Base-by-base conservation (phyloP, 345 rosid species). In the Salix exigua region DNA sequence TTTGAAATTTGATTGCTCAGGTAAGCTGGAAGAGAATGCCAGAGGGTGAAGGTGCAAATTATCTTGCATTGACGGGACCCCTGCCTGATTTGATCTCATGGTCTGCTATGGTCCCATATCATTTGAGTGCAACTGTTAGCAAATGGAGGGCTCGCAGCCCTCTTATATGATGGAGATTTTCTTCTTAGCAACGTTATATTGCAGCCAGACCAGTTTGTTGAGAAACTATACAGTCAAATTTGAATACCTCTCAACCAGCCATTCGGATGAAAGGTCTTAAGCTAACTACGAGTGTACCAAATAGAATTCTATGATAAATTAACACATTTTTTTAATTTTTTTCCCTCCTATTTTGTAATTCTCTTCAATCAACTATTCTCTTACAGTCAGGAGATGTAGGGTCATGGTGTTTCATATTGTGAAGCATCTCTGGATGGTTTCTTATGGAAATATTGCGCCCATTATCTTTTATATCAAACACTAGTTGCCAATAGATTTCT, bases 1-100 rank as follows among this genome's bases (percentile, higher is more conserved):
- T 61, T 46, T 46, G 50, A 12, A 25, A 31, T 78, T 64, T 76
- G 14, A 38, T 46, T 51, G 28, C 35, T 61, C 88, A 91, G 90
- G 77, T 91, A 63, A 53, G 86, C 84, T 92, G 98, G 97, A 94
- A 92, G 88, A 86, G 87, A 77, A 82, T 84, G 71, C 86, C 90
- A 0, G 83, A 87, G 68, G 62, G 77, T 23, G 73, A 84, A 66
- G 91, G 94, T 51, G 84, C 83, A 13, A 92, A 94, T 77, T 90
- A 82, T 76, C 79, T 92, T 72, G 97, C 92, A 4, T 77, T 92
- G 51, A 92, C 98, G 1, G 95, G 97, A 71, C 89, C 85, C 51
- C 70, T 78, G 46, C 97, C 97, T 30, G 94, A 94, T 84, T 79
- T 87, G 62, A 77, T 66, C 61, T 79, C 73, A 37, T 94, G 98